A percentile compares a stretch with the other conserved stretches of the same genome.
phyloP scores from a whole-genome alignment of 2,329 filamentous ascomycete species.

The Fusarium sp. region DNA sequence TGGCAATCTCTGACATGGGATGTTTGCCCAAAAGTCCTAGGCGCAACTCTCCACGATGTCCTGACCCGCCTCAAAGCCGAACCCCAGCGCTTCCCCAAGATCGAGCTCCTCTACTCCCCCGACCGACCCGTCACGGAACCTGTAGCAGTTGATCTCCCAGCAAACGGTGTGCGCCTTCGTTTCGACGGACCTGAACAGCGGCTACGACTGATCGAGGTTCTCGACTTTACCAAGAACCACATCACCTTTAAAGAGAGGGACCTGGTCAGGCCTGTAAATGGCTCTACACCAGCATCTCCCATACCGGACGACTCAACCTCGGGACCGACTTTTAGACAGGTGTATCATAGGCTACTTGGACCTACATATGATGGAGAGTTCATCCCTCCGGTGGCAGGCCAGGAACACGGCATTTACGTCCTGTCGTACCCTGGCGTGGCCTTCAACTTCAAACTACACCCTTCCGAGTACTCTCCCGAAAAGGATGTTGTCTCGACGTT shows the following conservation, averaged over 20 bases:
- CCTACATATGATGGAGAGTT: slow-evolving; percentile 96
- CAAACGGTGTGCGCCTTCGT: slow-evolving; percentile 88
- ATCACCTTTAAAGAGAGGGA: slow-evolving; percentile 86
- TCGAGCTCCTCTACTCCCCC: slow-evolving; percentile 86
- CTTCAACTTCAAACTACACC: slow-evolving; percentile 86
- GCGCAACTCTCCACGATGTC: slow-evolving; percentile 90
- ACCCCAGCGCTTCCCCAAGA: slow-evolving; percentile 82
- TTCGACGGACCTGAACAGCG: slow-evolving; percentile 96
- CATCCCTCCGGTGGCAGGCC: slow-evolving; percentile 70
- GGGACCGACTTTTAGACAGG: slow-evolving; percentile 85
- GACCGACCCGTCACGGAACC: slow-evolving; percentile 79
- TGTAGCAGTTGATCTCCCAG: slow-evolving; percentile 79
- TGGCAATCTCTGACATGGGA: not conserved
- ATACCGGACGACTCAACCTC: slow-evolving; percentile 47
- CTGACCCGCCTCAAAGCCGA: slow-evolving; percentile 90
- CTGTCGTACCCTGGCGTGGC: slow-evolving; percentile 95
- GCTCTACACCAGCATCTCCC: slow-evolving; percentile 50
- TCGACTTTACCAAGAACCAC: slow-evolving; percentile 87
- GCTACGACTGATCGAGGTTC: slow-evolving; percentile 87
- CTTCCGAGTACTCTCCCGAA: slow-evolving; percentile 77
- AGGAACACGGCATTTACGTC: slow-evolving; percentile 80
- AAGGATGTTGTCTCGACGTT: slow-evolving; percentile 89
- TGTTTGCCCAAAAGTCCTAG: slow-evolving; percentile 72
- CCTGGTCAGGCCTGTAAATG: slow-evolving; percentile 73
- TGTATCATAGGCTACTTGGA: slow-evolving; percentile 94